A percentile compares a stretch with the other conserved stretches of the same genome.
These are phyloP conservation scores for Paracamarosporium sp. DNA, from an alignment of 2,329 filamentous ascomycete species.

Conservation along the genomic window DNA sequence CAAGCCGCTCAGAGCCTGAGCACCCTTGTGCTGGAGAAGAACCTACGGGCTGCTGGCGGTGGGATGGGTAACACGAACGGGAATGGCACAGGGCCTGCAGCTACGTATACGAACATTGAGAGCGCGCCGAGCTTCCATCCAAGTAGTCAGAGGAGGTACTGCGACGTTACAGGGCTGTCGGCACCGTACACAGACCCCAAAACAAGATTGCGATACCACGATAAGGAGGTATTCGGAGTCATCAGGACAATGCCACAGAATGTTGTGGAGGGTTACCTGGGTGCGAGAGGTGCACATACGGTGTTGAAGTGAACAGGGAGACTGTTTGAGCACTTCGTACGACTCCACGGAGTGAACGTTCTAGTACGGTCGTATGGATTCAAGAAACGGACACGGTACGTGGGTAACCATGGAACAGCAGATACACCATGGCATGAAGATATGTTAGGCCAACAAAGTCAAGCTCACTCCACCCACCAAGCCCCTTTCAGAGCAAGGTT, in stretches of 20 bases:
- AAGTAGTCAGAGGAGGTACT: conserved; percentile 85
- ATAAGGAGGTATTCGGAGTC: conserved; percentile 87
- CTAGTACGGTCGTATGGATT: background rate
- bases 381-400: background rate
- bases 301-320: conserved; percentile 75
- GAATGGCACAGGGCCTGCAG: conserved; percentile 62
- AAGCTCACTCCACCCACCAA: conserved; percentile 90
- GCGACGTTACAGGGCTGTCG: conserved; percentile 92
- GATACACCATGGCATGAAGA: conserved; percentile 7
- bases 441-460: conserved; percentile 92
- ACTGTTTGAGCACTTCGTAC: background rate
- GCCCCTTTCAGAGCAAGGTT: conserved; percentile 79
- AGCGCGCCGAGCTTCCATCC: conserved; percentile 83
- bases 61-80: conserved; percentile 50
- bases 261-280: conserved; percentile 85
- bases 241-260: conserved; percentile 83
- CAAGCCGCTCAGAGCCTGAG: conserved; percentile 87
- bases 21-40: conserved; percentile 88
- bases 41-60: conserved; percentile 49
- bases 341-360: background rate
- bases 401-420: background rate
- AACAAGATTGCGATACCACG: conserved; percentile 89
- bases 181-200: conserved; percentile 95
- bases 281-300: conserved; percentile 89
- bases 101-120: conserved; percentile 96